Base-by-base conservation (phyloP, 192 early-diverging fungal species). In the Coemansia sp. region DNA sequence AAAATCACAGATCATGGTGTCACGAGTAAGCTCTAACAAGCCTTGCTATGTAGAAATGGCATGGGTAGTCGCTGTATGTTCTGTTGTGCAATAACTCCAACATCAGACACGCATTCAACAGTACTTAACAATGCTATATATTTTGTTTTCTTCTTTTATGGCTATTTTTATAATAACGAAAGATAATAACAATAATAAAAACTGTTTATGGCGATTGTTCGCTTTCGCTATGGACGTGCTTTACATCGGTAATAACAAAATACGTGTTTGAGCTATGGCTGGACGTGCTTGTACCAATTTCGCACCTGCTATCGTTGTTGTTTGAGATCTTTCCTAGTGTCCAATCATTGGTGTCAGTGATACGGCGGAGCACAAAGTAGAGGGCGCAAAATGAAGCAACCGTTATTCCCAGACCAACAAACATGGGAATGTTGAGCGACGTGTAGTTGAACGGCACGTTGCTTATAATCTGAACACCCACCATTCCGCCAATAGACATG, bases 341-440 rank as follows among this genome's bases (percentile, higher is more conserved):
- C 77, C 77, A 80, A 37, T 80, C 77, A 32, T 80, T 80, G 10
- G 72, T 74, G 5, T 80, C 77, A 9, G 72, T 67, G 32, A 80
- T 80, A 4, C 68, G 21, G n/a, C 62, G 66, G 11, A 80, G 65
- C 8, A 80, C 65, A 63, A 71, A 68, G 41, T 62, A 74, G 41
- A 80, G 13, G 3, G 63, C 21, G 10, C 71, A 63, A 55, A 74
- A 68, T 2, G 77, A 80, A 2, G 63, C 41, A 3, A 63, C 13
- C 7, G 72, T 63, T 8, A 67, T 54, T 0, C 39, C 58, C 32
- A 74, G 36, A 6, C 68, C 69, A 2, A 74, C 37, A 59, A 65
- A 80, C 36, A 64, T 68, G 13, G 73, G 69, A 0, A 71, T 63
- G 26, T 80, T 80, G 1, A 69, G 65, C 7, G 69, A 61, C 10